These are phyloP conservation scores for Cynara cardunculus DNA, from an alignment of 129 eudicot species.

Conservation along the genomic window DNA sequence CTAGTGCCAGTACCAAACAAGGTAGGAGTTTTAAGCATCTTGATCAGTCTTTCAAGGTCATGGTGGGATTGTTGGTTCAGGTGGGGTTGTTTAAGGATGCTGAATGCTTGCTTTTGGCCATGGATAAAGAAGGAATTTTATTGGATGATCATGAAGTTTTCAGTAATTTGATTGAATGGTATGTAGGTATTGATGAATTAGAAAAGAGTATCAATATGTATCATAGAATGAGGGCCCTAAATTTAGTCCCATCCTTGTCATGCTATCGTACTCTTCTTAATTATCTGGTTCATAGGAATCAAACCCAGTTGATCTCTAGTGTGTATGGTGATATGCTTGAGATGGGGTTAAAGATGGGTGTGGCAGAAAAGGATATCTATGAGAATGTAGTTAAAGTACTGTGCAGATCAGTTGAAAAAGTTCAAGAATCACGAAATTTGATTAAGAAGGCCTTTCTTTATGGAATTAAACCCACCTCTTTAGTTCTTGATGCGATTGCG, in stretches of 20 bases:
- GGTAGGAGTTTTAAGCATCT: slow-evolving; percentile 45
- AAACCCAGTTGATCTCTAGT: slow-evolving; percentile 31
- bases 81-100: slow-evolving; percentile 62
- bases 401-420: slow-evolving; percentile 52
- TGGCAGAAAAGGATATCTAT: slow-evolving; percentile 25
- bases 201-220: slow-evolving; percentile 40
- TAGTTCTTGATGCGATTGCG: slow-evolving; percentile 51
- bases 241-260: slow-evolving; percentile 44
- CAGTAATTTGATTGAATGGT: slow-evolving; percentile 64
- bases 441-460: slow-evolving; percentile 36
- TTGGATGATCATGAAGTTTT: slow-evolving; percentile 55
- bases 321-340: slow-evolving; percentile 49
- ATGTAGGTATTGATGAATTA: slow-evolving; percentile 46
- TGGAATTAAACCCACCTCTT: slow-evolving; percentile 49
- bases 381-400: slow-evolving; percentile 46
- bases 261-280: slow-evolving; percentile 46
- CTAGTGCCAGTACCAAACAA: slow-evolving; percentile 26
- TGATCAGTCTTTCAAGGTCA: slow-evolving; percentile 52
- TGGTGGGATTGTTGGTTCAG: slow-evolving; percentile 59
- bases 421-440: slow-evolving; percentile 71
- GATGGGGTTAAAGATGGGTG: slow-evolving; percentile 33
- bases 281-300: slow-evolving; percentile 44
- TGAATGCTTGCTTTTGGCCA: slow-evolving; percentile 47
- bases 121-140: slow-evolving; percentile 50
- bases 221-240: slow-evolving; percentile 53